Conservation (phyloP, 2,329 filamentous ascomycete species). For the Penicillium sp. region DNA sequence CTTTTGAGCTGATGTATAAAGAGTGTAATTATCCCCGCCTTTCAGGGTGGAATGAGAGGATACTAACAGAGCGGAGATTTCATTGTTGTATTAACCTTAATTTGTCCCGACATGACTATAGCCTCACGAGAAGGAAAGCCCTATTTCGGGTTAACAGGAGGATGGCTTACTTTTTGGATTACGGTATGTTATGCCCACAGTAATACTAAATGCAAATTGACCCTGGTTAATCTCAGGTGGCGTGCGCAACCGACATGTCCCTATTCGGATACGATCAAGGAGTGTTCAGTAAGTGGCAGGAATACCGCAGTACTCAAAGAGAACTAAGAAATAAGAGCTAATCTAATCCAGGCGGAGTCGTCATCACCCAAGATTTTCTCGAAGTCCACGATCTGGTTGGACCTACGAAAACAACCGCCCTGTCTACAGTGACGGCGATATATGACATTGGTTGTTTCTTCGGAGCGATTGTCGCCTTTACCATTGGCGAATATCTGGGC, state of each 20-base stretch:
- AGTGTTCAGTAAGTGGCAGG: constrained; percentile 48
- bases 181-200: constrained; percentile 1
- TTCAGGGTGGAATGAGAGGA: background rate
- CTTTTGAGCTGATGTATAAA: background rate
- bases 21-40: background rate
- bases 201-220: background rate
- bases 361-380: constrained; percentile 56
- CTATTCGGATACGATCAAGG: constrained; percentile 52
- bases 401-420: constrained; percentile 32
- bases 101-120: background rate
- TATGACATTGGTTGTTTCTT: constrained; percentile 63
- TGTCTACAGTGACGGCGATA: constrained; percentile 55
- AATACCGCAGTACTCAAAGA: no score
- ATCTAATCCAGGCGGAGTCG: constrained; percentile 47
- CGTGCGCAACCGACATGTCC: constrained; percentile 43
- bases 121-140: background rate
- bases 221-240: constrained; percentile 2
- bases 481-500: constrained; percentile 50
- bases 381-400: constrained; percentile 48
- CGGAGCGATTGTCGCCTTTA: constrained; percentile 53
- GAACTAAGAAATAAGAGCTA: background rate
- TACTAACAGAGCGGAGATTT: background rate
- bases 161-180: constrained; percentile 7
- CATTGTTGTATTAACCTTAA: background rate
- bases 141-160: constrained; percentile 5